phyloP scores from a whole-genome alignment of 306 rosid species.

The Sophora flavescens region DNA sequence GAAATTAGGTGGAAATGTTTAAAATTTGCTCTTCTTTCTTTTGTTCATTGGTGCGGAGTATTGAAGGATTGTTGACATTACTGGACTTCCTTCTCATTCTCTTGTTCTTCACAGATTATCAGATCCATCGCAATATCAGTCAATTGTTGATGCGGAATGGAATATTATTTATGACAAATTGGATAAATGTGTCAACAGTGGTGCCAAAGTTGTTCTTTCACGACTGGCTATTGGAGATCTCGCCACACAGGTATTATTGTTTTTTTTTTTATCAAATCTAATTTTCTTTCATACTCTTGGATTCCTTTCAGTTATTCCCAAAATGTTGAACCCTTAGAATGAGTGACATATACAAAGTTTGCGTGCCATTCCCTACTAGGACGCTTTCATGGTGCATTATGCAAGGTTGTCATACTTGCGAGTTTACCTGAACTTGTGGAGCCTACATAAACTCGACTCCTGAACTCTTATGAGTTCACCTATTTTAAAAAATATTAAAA shows the following conservation, averaged over 20 bases:
- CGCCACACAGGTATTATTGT: conserved; percentile 81
- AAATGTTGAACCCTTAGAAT: conserved; percentile 16
- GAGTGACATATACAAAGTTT: background rate
- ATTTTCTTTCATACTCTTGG: conserved; percentile 25
- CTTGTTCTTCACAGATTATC: conserved; percentile 70
- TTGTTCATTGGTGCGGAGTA: background rate
- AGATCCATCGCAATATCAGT: conserved; percentile 95
- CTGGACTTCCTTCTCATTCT: conserved; percentile 14
- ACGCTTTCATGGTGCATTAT: background rate
- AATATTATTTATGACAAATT: conserved; percentile 97
- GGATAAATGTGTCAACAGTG: conserved; percentile 93
- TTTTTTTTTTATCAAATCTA: background rate
- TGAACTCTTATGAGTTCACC: background rate
- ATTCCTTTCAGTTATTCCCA: background rate
- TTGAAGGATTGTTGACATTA: conserved; percentile 28
- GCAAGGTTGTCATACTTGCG: background rate
- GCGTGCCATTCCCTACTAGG: background rate
- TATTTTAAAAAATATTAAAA: no score
- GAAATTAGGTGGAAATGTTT: conserved; percentile 78
- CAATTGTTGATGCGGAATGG: conserved; percentile 99
- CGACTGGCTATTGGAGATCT: conserved; percentile 98
- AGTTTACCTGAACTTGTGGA: background rate
- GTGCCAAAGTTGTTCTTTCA: conserved; percentile 96
- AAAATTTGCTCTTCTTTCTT: conserved; percentile 9
- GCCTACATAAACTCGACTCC: background rate